Percentiles rank a stretch among this genome's conserved stretches.
Evolutionary conservation across 805 yeast genomes (phyloP).

Genomic region (Metschnikowia noctiluminum): DNA sequence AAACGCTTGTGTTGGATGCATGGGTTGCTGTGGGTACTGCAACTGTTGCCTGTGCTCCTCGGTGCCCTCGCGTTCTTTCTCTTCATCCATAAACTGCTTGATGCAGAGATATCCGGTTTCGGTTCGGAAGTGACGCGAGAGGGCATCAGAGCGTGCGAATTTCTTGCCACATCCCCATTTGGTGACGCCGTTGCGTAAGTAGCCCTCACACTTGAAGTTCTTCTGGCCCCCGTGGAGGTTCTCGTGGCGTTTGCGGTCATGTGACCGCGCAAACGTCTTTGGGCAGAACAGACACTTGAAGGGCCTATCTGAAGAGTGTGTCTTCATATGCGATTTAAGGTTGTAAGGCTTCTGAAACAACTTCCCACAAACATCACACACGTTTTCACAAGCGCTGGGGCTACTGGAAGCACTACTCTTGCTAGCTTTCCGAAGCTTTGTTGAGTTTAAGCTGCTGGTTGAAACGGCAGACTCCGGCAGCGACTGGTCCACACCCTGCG

Average conservation of each 20-base stretch:
- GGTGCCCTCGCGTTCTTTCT: conserved; percentile 21
- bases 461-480: not conserved
- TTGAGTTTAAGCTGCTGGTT: not conserved
- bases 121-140: conserved; percentile 71
- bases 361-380: conserved; percentile 44
- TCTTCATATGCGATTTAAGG: conserved; percentile 47
- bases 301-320: conserved; percentile 67
- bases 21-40: not conserved
- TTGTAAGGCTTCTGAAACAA: conserved; percentile 48
- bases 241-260: conserved; percentile 75
- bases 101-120: conserved; percentile 73
- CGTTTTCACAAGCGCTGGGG: conserved; percentile 12
- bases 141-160: conserved; percentile 76
- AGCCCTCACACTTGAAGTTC: conserved; percentile 65
- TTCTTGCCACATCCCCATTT: conserved; percentile 74
- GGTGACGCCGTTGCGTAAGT: conserved; percentile 51
- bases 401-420: conserved; percentile 15
- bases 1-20: not conserved
- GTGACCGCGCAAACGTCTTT: conserved; percentile 71
- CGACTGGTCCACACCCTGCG: not conserved
- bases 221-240: conserved; percentile 70
- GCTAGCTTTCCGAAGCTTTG: conserved; percentile 24
- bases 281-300: conserved; percentile 61
- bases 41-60: not conserved
- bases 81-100: conserved; percentile 61